Evolutionary conservation across 305 asterid species (phyloP).

Genomic region (Petunia hybrid): DNA sequence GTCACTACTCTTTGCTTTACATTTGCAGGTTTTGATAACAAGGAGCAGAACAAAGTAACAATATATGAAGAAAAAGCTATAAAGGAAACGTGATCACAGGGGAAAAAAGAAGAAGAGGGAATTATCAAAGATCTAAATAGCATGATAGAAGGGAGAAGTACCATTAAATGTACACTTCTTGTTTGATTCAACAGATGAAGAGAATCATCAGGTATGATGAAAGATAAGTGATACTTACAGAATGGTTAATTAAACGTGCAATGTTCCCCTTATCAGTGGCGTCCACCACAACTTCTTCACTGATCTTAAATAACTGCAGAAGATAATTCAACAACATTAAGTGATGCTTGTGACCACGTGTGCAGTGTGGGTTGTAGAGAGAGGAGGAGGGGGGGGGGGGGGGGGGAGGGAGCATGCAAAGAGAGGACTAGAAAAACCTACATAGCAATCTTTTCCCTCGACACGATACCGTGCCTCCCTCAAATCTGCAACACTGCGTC

Average conservation of each 20-base stretch:
- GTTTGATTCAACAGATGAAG: constrained; percentile 27
- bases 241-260: constrained; percentile 97
- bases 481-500: constrained; percentile 94
- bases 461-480: constrained; percentile 89
- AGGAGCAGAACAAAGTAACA: background rate
- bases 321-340: constrained; percentile 30
- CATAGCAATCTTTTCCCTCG: constrained; percentile 97
- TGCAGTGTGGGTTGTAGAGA: background rate
- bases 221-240: constrained; percentile 58
- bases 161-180: constrained; percentile 5
- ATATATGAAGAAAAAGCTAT: background rate
- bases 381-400: background rate
- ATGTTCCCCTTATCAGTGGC: constrained; percentile 98
- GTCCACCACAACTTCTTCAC: constrained; percentile 97
- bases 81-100: constrained; percentile 11
- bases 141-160: constrained; percentile 7
- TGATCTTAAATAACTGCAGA: constrained; percentile 90
- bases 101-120: background rate
- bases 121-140: constrained; percentile 8
- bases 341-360: constrained; percentile 4
- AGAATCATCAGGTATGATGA: background rate
- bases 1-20: constrained; percentile 21
- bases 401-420: background rate
- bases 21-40: constrained; percentile 15
- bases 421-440: constrained; percentile 43